phyloP scores from a whole-genome alignment of 129 eudicot species.

The Lonicera japonica region DNA sequence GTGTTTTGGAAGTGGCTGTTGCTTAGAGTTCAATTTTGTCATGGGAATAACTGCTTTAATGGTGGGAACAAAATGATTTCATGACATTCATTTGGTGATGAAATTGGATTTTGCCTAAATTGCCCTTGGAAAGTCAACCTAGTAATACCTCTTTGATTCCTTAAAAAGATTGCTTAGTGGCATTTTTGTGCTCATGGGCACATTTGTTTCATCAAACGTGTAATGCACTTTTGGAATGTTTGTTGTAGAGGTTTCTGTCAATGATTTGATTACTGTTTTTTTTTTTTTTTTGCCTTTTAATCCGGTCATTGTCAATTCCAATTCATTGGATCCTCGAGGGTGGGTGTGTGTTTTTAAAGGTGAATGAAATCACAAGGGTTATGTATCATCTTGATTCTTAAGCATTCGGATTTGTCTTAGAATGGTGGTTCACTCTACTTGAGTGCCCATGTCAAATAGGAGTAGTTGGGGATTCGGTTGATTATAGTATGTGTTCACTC shows the following conservation, averaged over 20 bases:
- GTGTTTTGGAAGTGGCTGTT: conserved; percentile 23
- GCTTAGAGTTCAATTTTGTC: conserved; percentile 38
- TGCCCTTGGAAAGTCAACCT: conserved; percentile 7
- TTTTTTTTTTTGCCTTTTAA: background rate
- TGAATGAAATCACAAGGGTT: background rate
- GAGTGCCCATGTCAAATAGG: too few relatives aligned
- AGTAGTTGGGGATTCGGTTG: too few relatives aligned
- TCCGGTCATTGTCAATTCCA: too few relatives aligned
- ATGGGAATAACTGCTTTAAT: conserved; percentile 21
- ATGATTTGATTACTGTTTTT: background rate
- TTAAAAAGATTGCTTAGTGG: background rate
- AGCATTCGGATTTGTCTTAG: background rate
- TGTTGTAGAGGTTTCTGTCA: background rate
- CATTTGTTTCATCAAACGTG: background rate
- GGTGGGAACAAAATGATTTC: conserved; percentile 55
- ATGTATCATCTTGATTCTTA: background rate
- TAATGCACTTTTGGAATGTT: background rate
- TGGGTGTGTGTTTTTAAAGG: too few relatives aligned
- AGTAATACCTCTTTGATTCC: background rate
- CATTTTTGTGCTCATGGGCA: too few relatives aligned
- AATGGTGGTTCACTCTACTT: too few relatives aligned
- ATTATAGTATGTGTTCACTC: too few relatives aligned
- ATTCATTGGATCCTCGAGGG: too few relatives aligned
- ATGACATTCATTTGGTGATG: conserved; percentile 10
- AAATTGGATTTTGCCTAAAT: conserved; percentile 8